Conservation (phyloP, 495 filamentous ascomycete species). For the Penicillium cosmopolitanum region DNA sequence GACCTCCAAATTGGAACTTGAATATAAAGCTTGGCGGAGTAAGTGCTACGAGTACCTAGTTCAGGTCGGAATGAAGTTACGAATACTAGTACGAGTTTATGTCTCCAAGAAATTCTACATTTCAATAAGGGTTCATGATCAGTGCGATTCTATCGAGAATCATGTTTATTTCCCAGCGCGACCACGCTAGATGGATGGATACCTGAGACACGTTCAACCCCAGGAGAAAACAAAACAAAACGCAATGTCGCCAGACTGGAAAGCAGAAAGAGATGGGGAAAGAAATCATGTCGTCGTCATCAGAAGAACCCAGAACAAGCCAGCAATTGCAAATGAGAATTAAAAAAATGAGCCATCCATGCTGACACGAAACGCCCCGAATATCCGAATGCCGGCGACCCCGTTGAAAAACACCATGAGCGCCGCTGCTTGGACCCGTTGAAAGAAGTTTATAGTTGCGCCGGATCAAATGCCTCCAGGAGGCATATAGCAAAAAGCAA, state of each 20-base stretch:
- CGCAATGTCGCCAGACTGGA: background rate
- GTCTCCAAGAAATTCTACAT: too few species aligned
- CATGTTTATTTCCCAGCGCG: background rate
- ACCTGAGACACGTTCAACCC: background rate
- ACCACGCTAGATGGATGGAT: background rate
- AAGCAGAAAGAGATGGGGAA: background rate
- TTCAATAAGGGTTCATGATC: background rate
- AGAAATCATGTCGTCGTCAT: constrained; percentile 28
- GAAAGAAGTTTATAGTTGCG: constrained; percentile 18
- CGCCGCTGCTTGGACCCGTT: constrained; percentile 41
- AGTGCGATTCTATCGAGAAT: constrained; percentile 4
- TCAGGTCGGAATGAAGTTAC: too few species aligned
- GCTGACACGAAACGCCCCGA: constrained; percentile 27
- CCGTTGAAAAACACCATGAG: constrained; percentile 38
- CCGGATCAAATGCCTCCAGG: constrained; percentile 12
- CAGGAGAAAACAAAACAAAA: background rate
- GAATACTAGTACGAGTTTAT: too few species aligned
- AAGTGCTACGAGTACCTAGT: too few species aligned
- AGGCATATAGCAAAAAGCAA: constrained; percentile 5
- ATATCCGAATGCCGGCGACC: constrained; percentile 24
- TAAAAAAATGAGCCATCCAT: constrained; percentile 14
- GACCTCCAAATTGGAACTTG: too few species aligned
- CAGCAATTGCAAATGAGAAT: constrained; percentile 11
- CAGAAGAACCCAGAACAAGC: constrained; percentile 10
- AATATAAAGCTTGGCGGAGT: too few species aligned